phyloP scores from a whole-genome alignment of 768 basidiomycete genomes.

The Porpolomopsis calyptriformis region DNA sequence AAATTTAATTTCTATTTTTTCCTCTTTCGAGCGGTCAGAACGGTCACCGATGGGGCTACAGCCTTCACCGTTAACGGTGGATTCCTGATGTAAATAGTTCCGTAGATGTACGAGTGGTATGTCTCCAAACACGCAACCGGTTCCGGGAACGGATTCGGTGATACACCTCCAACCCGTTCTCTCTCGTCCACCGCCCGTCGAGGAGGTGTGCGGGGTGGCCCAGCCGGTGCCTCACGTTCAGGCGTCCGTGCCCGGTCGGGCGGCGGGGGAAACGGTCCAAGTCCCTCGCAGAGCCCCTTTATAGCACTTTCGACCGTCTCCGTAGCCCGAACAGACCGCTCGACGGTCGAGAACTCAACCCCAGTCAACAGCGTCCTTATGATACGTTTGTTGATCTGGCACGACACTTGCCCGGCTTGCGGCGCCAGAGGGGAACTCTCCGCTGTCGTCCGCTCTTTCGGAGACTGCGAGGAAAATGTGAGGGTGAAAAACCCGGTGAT shows the following conservation, averaged over 20 bases:
- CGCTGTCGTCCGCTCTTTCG: slow-evolving; percentile 10
- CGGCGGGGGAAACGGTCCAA: too few relatives aligned
- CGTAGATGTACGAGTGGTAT: slow-evolving; percentile 52
- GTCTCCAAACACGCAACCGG: slow-evolving; percentile 51
- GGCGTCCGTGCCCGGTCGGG: too few relatives aligned
- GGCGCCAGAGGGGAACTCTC: slow-evolving; percentile 37
- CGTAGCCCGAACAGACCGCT: slow-evolving; percentile 57
- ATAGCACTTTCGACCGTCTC: slow-evolving; percentile 61
- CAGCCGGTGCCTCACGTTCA: slow-evolving; percentile 14
- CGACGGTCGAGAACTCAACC: slow-evolving; percentile 65
- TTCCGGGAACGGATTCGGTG: slow-evolving; percentile 61
- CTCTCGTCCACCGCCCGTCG: slow-evolving; percentile 24
- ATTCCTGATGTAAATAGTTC: slow-evolving; percentile 44
- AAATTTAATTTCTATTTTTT: not conserved
- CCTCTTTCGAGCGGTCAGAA: slow-evolving; percentile 41
- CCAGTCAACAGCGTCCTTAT: slow-evolving; percentile 57
- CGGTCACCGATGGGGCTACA: slow-evolving; percentile 32
- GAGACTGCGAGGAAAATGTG: slow-evolving; percentile 27
- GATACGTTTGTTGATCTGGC: slow-evolving; percentile 60
- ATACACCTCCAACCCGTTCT: slow-evolving; percentile 32
- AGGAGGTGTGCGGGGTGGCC: slow-evolving; percentile 45
- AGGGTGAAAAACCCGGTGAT: slow-evolving; percentile 91
- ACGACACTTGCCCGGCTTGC: slow-evolving; percentile 51
- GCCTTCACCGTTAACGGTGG: slow-evolving; percentile 17
- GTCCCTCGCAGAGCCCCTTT: slow-evolving; percentile 60